These are phyloP conservation scores for Simplicillium aogashimaense DNA, from an alignment of 2,329 filamentous ascomycete genomes.

Conservation along the genomic window DNA sequence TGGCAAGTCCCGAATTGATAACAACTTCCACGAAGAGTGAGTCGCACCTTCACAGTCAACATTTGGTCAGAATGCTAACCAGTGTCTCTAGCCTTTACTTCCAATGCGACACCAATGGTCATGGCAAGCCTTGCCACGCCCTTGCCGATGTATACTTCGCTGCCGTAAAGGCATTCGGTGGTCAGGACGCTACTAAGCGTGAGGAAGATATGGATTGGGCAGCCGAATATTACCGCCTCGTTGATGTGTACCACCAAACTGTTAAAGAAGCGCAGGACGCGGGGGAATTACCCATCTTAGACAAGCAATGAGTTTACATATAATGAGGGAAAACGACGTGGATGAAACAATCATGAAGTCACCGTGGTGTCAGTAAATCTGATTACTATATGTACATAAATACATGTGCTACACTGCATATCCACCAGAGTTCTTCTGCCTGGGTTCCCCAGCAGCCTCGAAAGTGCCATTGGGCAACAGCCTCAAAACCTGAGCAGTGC, in stretches of 20 bases:
- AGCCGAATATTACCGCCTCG: conserved; percentile 14
- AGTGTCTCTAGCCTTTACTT: conserved; percentile 13
- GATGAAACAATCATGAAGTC: not conserved
- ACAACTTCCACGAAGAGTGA: conserved; percentile 28
- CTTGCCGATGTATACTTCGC: conserved; percentile 22
- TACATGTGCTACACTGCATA: conserved; percentile 31
- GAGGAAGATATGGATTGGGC: conserved; percentile 9
- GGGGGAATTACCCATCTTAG: conserved; percentile 10
- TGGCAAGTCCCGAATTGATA: conserved; percentile 27
- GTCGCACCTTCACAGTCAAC: conserved; percentile 1
- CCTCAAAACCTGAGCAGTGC: conserved; percentile 64
- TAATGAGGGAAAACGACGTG: not conserved
- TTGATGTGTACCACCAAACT: conserved; percentile 15
- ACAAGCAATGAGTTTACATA: not conserved
- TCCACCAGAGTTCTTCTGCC: conserved; percentile 65
- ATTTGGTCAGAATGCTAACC: not conserved
- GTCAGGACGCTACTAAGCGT: conserved; percentile 6
- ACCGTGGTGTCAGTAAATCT: not conserved
- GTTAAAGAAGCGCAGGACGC: conserved; percentile 16
- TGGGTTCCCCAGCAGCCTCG: conserved; percentile 75
- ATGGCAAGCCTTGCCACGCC: conserved; percentile 11
- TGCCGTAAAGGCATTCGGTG: conserved; percentile 19
- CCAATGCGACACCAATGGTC: conserved; percentile 14
- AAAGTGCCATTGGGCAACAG: conserved; percentile 55
- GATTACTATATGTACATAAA: not conserved